Evolutionary conservation across 495 filamentous ascomycete species (phyloP).

Genomic region (Lophiostoma macrostomum): DNA sequence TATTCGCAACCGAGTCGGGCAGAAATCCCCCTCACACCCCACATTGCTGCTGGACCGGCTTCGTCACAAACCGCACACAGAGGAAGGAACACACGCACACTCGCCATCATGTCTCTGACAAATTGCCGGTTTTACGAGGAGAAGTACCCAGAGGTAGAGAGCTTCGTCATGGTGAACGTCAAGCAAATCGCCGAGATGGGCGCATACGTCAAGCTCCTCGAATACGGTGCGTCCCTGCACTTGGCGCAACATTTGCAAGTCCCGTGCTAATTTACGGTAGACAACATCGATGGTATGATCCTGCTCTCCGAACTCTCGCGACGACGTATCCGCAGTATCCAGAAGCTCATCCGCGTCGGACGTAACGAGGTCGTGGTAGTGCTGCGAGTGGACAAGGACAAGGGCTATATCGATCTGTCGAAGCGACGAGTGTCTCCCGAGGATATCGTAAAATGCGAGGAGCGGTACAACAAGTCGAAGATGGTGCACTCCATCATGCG

Average conservation of each 20-base stretch:
- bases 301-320: slow-evolving; percentile 92
- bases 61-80: neutral
- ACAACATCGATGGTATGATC: slow-evolving; percentile 99
- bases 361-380: slow-evolving; percentile 98
- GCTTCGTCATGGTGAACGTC: slow-evolving; percentile 90
- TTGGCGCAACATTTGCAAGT: neutral
- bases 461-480: slow-evolving; percentile 99
- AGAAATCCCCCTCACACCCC: no score
- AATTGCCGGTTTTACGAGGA: slow-evolving; percentile 99
- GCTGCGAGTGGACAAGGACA: slow-evolving; percentile 97
- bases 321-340: slow-evolving; percentile 95
- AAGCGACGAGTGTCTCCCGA: slow-evolving; percentile 97
- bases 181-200: slow-evolving; percentile 96
- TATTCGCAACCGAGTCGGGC: no score
- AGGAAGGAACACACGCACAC: neutral
- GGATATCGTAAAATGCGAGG: slow-evolving; percentile 96
- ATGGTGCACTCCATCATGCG: slow-evolving; percentile 98
- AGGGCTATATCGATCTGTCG: slow-evolving; percentile 96
- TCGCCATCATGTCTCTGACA: slow-evolving; percentile 81
- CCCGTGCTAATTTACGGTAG: slow-evolving; percentile 4
- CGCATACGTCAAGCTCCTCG: slow-evolving; percentile 96
- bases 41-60: neutral
- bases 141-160: slow-evolving; percentile 96
- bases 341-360: slow-evolving; percentile 97
- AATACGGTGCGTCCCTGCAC: slow-evolving; percentile 61